Base-by-base conservation (phyloP, 2,329 filamentous ascomycete genomes). In the Neocucurbitaria cava region DNA sequence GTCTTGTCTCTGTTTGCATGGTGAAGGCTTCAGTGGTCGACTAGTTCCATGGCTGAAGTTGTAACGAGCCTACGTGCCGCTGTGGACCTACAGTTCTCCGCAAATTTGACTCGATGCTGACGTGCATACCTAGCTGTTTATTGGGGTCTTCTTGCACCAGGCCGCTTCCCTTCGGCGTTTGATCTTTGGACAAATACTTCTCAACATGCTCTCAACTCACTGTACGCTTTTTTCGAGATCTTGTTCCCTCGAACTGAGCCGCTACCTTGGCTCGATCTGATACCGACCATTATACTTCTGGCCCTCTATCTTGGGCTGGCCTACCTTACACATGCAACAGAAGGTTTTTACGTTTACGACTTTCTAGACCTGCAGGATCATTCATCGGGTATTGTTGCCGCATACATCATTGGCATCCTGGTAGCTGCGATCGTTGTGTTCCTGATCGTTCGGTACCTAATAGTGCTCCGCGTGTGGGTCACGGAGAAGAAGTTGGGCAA, bases 151-250 rank as follows among this genome's bases (percentile, higher is more conserved):
- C 71, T 80, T 20, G 71, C 70, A 15, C 61, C 65, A 3, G 62
- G 65, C 28, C 59, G 66, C 21, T 78, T 79, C 49, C 52, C 59
- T 5, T 69, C 65, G 11, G 62, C 65, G 10, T 78, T 77, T 59
- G 65, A 59, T 20, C 58, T 74, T 6, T 80, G 83, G 86, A 81
- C 77, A 65, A 89, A 90, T 72, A 78, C 91, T 62, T 90, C 88
- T 36, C 83, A 90, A 74, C 92, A 96, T 76, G 88, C 80, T 18
- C 77, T 96, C 48, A 96, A 96, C 78, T 83, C 84, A 43, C 72
- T 81, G 47, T 92, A 91, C 71, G 89, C 89, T 1, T 78, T 93
- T n/a, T 84, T 92, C 66, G 91, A 96, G 77, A 83, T 95, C 63
- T 23, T 89, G 20, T 63, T 95, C 30, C 81, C 91, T 1, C 82